Percentiles rank a stretch among this genome's conserved stretches.
Evolutionary conservation across 2,329 filamentous ascomycete species (phyloP).

Genomic region (Aotearoamyces nothofagi): DNA sequence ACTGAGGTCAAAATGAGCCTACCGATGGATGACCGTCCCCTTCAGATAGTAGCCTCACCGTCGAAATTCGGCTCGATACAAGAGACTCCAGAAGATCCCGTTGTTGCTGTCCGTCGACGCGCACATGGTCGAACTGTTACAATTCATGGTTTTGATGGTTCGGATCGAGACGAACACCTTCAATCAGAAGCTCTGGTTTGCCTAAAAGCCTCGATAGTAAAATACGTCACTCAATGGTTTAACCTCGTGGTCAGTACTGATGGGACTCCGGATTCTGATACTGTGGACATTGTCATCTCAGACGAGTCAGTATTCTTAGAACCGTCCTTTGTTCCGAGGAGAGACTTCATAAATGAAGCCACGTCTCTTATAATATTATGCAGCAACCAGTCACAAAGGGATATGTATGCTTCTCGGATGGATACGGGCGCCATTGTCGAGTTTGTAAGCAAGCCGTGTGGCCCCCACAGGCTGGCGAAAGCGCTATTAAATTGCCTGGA

Average conservation of each 20-base stretch:
- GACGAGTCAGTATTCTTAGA: conserved; percentile 10
- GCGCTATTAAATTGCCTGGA: too few relatives aligned
- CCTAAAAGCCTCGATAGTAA: conserved; percentile 9
- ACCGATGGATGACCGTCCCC: too few relatives aligned
- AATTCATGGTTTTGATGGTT: conserved; percentile 10
- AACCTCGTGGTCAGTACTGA: conserved; percentile 4
- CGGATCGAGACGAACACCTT: conserved; percentile 5
- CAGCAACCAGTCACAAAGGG: too few relatives aligned
- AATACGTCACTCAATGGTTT: conserved; percentile 12
- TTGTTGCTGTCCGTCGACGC: conserved; percentile 8
- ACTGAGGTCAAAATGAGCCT: conserved; percentile 39
- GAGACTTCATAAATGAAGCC: too few relatives aligned
- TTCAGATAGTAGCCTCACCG: too few relatives aligned
- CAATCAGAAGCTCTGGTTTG: conserved; percentile 5
- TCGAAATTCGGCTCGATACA: too few relatives aligned
- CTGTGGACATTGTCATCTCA: conserved; percentile 9
- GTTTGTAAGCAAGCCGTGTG: too few relatives aligned
- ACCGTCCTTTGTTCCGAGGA: too few relatives aligned
- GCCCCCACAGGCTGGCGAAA: too few relatives aligned
- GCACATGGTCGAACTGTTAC: conserved; percentile 7
- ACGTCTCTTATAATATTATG: too few relatives aligned
- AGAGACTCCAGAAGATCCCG: conserved; percentile 5
- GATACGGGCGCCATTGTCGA: too few relatives aligned
- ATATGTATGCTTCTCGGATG: too few relatives aligned
- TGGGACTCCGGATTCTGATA: background rate